Base-by-base conservation (phyloP, 1,284 basidiomycete genomes). In the Vanrija sp. region DNA sequence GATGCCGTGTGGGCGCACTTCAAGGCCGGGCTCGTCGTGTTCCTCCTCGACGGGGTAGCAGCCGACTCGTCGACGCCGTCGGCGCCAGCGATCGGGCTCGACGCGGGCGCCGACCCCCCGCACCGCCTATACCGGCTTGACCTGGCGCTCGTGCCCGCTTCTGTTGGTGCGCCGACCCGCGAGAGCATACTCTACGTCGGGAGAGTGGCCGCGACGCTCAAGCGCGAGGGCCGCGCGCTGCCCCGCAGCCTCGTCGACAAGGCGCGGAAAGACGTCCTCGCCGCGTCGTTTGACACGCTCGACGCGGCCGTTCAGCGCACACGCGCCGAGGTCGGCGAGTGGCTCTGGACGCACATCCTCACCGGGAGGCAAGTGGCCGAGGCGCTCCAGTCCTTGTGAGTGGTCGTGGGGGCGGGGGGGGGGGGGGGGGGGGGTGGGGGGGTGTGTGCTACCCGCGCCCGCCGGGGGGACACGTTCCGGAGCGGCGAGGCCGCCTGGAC, bases 341-440 rank as follows among this genome's bases (percentile, higher is more conserved):
- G 91, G 91, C 79, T 95, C 3, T 95, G 92, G 90, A 77, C 85
- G 29, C 90, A 92, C 66, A 86, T 95, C 29, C 79, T 95, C 51
- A 94, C 90, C 1, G 83, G 83, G 64, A 83, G 84, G 61, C 88
- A 91, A 62, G 87, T 94, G 0, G 85, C 88, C 58, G 86, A 85
- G 23, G 84, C 87, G 0, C 82, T 90, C 12, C 82, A 88, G 55
- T 84, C 84, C 6, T 73, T 90, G 85, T 87, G 64, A 74, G 86
- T 38, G 5, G 54, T 58, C 23, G 52, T 46, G 3, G n/a, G n/a
- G n/a, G n/a, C n/a, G n/a, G n/a, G n/a, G n/a, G n/a, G n/a, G n/a
- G n/a, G n/a, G n/a, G n/a, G n/a, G n/a, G n/a, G n/a, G n/a, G n/a
- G n/a, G n/a, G n/a, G n/a, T n/a, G n/a, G n/a, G n/a, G n/a, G n/a